These are phyloP conservation scores for Kluyveromyces sp. DNA, from an alignment of 1,139 yeast species.

Conservation along the genomic window DNA sequence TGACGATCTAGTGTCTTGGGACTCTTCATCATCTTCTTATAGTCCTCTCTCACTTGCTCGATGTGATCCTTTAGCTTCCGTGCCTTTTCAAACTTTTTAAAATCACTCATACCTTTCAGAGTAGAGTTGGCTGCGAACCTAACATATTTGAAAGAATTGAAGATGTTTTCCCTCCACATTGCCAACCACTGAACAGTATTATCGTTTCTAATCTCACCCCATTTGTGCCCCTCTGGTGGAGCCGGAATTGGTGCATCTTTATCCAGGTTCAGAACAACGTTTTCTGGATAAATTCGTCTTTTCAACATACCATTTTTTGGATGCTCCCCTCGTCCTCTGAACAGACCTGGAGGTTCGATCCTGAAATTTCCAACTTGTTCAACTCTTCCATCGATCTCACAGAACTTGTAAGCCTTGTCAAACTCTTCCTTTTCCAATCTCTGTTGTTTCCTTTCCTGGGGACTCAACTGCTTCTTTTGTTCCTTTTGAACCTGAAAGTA, in stretches of 20 bases:
- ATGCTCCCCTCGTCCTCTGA: slow-evolving; percentile 95
- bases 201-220: slow-evolving; percentile 90
- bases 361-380: slow-evolving; percentile 92
- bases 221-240: slow-evolving; percentile 79
- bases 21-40: slow-evolving; percentile 61
- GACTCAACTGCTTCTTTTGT: slow-evolving; percentile 59
- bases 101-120: slow-evolving; percentile 84
- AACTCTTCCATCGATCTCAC: slow-evolving; percentile 77
- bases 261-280: slow-evolving; percentile 77
- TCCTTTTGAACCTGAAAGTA: slow-evolving; percentile 66
- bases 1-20: slow-evolving; percentile 81
- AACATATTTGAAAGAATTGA: slow-evolving; percentile 78
- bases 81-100: slow-evolving; percentile 88
- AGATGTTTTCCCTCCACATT: slow-evolving; percentile 92
- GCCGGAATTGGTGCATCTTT: slow-evolving; percentile 64
- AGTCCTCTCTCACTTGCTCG: slow-evolving; percentile 67
- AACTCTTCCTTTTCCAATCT: slow-evolving; percentile 65
- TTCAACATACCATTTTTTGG: slow-evolving; percentile 90
- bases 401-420: slow-evolving; percentile 78
- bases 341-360: slow-evolving; percentile 93
- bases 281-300: slow-evolving; percentile 81
- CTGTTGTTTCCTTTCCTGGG: slow-evolving; percentile 65
- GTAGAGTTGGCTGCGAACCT: slow-evolving; percentile 89
- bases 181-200: slow-evolving; percentile 94
- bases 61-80: slow-evolving; percentile 72